Percentiles rank a stretch among this genome's conserved stretches.
Conservation (phyloP, 768 basidiomycete genomes). For the Pleurotus pulmonarius region DNA sequence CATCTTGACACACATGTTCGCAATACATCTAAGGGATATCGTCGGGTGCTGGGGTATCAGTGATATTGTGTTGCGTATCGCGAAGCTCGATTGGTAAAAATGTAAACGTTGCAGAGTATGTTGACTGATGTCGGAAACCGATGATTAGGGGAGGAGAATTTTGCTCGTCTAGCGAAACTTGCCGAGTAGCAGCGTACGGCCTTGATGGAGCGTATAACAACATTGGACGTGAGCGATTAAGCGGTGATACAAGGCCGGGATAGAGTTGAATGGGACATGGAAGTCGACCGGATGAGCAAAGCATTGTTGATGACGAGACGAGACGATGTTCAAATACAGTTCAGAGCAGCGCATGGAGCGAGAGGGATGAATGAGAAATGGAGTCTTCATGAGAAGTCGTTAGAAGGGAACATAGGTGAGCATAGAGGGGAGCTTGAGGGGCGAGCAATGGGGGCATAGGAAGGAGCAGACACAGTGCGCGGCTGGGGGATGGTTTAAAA, state of each 20-base stretch:
- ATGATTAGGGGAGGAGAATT: slow-evolving; percentile 12
- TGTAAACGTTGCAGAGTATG: slow-evolving; percentile 34
- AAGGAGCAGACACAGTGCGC: slow-evolving; percentile 3
- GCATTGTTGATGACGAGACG: slow-evolving; percentile 30
- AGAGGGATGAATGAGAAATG: slow-evolving; percentile 3
- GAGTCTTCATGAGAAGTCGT: slow-evolving; percentile 7
- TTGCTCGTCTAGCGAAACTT: slow-evolving; percentile 16
- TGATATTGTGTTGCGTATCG: slow-evolving; percentile 37
- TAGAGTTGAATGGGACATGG: slow-evolving; percentile 42
- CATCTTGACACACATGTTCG: slow-evolving; percentile 13
- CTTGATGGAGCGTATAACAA: slow-evolving; percentile 14
- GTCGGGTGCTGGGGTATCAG: slow-evolving; percentile 14
- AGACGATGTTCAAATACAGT: slow-evolving; percentile 37
- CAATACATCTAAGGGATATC: slow-evolving; percentile 21
- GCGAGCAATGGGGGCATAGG: neutral
- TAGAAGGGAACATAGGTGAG: slow-evolving; percentile 12
- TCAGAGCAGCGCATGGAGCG: slow-evolving; percentile 54
- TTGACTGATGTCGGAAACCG: slow-evolving; percentile 12
- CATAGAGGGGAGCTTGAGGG: slow-evolving; percentile 7
- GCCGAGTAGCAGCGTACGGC: slow-evolving; percentile 10
- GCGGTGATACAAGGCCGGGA: slow-evolving; percentile 27
- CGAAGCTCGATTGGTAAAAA: slow-evolving; percentile 44
- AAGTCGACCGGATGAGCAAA: slow-evolving; percentile 32
- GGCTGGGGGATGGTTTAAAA: slow-evolving; percentile 14
- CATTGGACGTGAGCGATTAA: slow-evolving; percentile 18